Conservation (phyloP, 2,329 filamentous ascomycete species). For the Talaromyces pinophilus region DNA sequence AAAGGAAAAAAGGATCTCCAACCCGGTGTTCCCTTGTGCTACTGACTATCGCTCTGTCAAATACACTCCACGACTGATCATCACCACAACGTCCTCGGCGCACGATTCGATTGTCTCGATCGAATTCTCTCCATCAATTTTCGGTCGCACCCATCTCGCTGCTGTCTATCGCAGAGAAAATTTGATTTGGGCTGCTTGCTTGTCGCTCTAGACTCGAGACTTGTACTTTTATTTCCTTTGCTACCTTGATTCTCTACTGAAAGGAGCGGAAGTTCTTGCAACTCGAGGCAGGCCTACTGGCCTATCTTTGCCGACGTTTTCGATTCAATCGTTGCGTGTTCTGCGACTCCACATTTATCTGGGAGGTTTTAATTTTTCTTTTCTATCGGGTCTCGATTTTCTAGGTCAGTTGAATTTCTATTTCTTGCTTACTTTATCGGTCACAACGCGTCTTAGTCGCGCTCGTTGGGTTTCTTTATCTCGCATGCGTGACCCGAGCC, state of each 20-base stretch:
- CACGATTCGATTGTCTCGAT: conserved; percentile 6
- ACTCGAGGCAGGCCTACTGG: conserved; percentile 18
- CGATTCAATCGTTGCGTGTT: conserved; percentile 2
- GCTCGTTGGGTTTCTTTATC: not conserved
- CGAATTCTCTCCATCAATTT: not conserved
- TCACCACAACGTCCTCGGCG: conserved; percentile 8
- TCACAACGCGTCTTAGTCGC: conserved; percentile 3
- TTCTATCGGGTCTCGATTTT: conserved; percentile 3
- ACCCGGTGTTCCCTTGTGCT: conserved; percentile 3
- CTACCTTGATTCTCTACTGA: not conserved
- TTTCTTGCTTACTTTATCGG: not conserved
- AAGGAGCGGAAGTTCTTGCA: conserved; percentile 10
- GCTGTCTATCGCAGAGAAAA: conserved; percentile 3
- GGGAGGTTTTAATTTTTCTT: conserved; percentile 17
- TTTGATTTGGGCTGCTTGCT: conserved; percentile 1
- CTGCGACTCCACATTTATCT: conserved; percentile 7
- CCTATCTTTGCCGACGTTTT: conserved; percentile 15
- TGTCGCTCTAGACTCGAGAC: not conserved
- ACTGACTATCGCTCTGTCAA: conserved; percentile 4
- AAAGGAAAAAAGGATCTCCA: not conserved
- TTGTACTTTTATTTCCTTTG: not conserved
- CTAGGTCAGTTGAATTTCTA: not conserved
- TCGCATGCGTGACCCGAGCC: not conserved
- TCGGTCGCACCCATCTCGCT: conserved; percentile 2
- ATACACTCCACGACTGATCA: not conserved